Percentiles rank a stretch among this genome's conserved stretches.
Conservation (phyloP, 768 basidiomycete species). For the Epithele typhae region DNA sequence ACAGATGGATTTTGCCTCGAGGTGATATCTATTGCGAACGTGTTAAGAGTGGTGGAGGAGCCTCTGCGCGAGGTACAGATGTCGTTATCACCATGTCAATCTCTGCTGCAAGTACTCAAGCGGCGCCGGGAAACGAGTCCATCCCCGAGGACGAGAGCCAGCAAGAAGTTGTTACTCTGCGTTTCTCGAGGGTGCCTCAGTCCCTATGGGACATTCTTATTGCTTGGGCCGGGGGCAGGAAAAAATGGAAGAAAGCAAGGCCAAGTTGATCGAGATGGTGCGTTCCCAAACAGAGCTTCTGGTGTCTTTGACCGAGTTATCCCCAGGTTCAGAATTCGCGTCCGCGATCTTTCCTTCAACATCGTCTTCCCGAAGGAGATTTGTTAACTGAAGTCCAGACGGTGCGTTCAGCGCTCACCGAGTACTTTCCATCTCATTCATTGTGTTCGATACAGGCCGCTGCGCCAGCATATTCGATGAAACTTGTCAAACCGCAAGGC, state of each 20-base stretch:
- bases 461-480: conserved; percentile 48
- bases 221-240: conserved; percentile 60
- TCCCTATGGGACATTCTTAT: conserved; percentile 54
- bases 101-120: too few species aligned
- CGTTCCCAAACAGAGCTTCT: conserved; percentile 6
- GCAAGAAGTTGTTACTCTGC: conserved; percentile 41
- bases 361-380: conserved; percentile 52
- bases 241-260: conserved; percentile 45
- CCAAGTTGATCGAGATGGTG: conserved; percentile 45
- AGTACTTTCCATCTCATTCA: too few species aligned
- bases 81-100: conserved; percentile 30
- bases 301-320: neutral
- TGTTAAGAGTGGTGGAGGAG: conserved; percentile 11
- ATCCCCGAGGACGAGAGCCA: too few species aligned
- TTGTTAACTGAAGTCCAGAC: conserved; percentile 56
- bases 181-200: conserved; percentile 43
- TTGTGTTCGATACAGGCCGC: conserved; percentile 34
- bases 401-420: conserved; percentile 33
- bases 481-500: conserved; percentile 48
- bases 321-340: conserved; percentile 32
- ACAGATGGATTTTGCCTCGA: conserved; percentile 69
- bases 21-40: conserved; percentile 50
- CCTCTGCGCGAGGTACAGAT: neutral
- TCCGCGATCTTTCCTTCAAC: conserved; percentile 49
- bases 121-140: too few species aligned